Evolutionary conservation across 768 basidiomycete genomes (phyloP), one percentile per base, ranked within the genome.

Genomic region (Leccinum disarticulatum): DNA sequence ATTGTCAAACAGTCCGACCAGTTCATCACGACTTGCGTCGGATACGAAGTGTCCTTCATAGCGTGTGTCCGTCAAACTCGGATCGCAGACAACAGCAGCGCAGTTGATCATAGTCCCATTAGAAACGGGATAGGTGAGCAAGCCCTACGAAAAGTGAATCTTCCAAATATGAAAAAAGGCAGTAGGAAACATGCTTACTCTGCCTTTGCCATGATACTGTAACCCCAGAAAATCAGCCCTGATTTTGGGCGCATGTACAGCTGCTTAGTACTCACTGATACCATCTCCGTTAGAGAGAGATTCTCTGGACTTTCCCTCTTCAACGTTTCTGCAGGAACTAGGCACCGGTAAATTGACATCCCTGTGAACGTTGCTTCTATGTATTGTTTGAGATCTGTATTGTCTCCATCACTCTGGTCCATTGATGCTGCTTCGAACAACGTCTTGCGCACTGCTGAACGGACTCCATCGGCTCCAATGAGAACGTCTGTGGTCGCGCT

Each of bases 381-480:
- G 17, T 56, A 62, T 11, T 65, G 58, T 17, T 15, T 60, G 6
- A 65, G 27, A 27, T 66, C 55, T 1, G 41, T 8, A 7, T 49
- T n/a, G 47, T 46, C 17, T 4, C 19, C 41, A 11, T 41, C 19
- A 1, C 19, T 3, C 1, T 46, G 4, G 2, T 58, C 60, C 15
- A 25, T n/a, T 3, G 61, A 63, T 3, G 60, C 64, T 43, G 38
- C 22, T 43, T 64, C 72, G 19, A 70, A 65, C 55, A 73, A 61
- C 0, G 53, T 56, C 35, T 61, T 66, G 49, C 73, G 72, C 7
- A 72, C 66, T 3, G 55, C 48, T 6, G 70, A 73, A 27, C 66
- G 72, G 35, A 82, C 70, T 4, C 81, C 81, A 61, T 81, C 81
- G 41, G 78, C 79, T 6, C 80, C 81, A 53, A 82, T 61, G 3